These are phyloP conservation scores for Verticillium zaregamsianum DNA, from an alignment of 2,329 filamentous ascomycete species.

Conservation along the genomic window DNA sequence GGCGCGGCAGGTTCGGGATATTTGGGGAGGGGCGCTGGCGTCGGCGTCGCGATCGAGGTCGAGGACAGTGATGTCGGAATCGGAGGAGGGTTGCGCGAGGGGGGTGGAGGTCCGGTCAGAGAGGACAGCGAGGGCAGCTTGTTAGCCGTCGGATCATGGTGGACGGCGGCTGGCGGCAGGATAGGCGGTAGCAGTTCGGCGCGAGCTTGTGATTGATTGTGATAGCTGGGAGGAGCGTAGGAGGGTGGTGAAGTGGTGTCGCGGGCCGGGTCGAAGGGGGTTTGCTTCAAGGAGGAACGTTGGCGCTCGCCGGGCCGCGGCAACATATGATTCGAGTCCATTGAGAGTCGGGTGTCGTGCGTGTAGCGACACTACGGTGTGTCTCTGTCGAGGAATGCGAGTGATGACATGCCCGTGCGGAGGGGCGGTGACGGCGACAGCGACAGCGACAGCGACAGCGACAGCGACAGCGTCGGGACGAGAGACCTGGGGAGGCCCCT, in stretches of 20 bases:
- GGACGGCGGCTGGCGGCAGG: conserved; percentile 21
- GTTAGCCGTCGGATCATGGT: conserved; percentile 19
- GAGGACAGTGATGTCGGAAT: conserved; percentile 6
- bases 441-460: not conserved
- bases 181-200: conserved; percentile 32
- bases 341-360: conserved; percentile 9
- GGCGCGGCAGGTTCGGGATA: conserved; percentile 14
- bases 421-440: not conserved
- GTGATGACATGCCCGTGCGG: conserved; percentile 3
- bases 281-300: not conserved
- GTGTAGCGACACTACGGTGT: not conserved
- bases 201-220: not conserved
- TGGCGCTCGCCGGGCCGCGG: conserved; percentile 21
- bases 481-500: not conserved
- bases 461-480: not conserved
- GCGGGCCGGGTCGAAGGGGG: conserved; percentile 13
- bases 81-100: conserved; percentile 15
- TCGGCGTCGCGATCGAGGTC: conserved; percentile 7
- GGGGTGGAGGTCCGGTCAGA: conserved; percentile 25
- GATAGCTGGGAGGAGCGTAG: conserved; percentile 32
- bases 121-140: conserved; percentile 38
- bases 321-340: conserved; percentile 46
- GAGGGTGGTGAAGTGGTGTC: conserved; percentile 20
- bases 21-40: conserved; percentile 13
- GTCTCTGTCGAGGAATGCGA: conserved; percentile 2